Conservation (phyloP, 2,329 filamentous ascomycete species). For the Penicillium sp. region DNA sequence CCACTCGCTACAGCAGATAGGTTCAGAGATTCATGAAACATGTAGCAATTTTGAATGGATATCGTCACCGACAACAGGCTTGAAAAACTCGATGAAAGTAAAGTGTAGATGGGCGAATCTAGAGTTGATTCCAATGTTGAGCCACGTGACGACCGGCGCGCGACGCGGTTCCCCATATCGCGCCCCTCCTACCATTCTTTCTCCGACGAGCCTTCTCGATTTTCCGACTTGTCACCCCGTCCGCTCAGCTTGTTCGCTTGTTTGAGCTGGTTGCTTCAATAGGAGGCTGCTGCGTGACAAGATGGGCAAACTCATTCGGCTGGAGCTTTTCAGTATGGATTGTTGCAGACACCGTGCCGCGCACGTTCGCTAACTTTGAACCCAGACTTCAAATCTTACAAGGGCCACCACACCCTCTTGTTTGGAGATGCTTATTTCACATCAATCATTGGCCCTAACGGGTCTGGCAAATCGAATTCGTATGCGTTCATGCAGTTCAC, state of each 20-base stretch:
- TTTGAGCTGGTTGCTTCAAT: constrained; percentile 21
- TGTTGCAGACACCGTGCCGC: constrained; percentile 2
- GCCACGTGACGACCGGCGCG: constrained; percentile 32
- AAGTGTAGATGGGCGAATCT: background rate
- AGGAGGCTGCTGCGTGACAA: constrained; percentile 41
- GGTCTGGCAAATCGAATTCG: constrained; percentile 98
- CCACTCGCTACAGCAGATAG: too few species aligned
- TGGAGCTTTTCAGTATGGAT: constrained; percentile 84
- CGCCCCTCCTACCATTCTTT: constrained; percentile 21
- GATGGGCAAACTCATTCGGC: constrained; percentile 94
- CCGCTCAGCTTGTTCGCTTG: constrained; percentile 4
- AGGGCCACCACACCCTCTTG: constrained; percentile 88
- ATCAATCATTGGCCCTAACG: constrained; percentile 98
- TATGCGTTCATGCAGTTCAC: constrained; percentile 47
- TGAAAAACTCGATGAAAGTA: background rate
- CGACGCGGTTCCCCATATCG: constrained; percentile 26
- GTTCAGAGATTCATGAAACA: background rate
- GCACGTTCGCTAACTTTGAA: constrained; percentile 28
- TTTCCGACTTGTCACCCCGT: constrained; percentile 17
- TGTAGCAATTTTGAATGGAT: background rate
- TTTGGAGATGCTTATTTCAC: constrained; percentile 99
- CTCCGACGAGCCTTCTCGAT: constrained; percentile 8
- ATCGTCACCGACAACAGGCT: background rate
- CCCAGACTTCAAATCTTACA: constrained; percentile 98
- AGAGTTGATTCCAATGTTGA: background rate